Percentiles rank a stretch among this genome's conserved stretches.
Conservation (phyloP, 108 stramenopile genomes). For the Stephanodiscus triporus region DNA sequence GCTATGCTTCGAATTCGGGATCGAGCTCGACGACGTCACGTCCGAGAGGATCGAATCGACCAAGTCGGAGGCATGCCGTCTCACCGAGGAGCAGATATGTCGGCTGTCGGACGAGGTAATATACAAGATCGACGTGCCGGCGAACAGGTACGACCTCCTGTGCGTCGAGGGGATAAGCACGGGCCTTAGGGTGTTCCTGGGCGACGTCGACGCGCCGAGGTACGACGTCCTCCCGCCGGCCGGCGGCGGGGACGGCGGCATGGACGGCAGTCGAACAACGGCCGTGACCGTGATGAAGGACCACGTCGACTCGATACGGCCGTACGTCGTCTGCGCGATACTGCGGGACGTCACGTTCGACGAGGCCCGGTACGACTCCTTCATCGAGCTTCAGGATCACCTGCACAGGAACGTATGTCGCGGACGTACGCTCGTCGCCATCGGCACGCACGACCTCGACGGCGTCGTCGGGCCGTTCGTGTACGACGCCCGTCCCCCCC, state of each 20-base stretch:
- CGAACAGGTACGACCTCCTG: slow-evolving; percentile 99
- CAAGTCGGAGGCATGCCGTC: slow-evolving; percentile 69
- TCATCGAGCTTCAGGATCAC: slow-evolving; percentile 99
- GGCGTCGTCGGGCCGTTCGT: slow-evolving; percentile 88
- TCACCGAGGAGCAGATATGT: slow-evolving; percentile 61
- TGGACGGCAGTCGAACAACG: slow-evolving; percentile 20
- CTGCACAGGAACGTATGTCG: slow-evolving; percentile 99
- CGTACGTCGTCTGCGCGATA: slow-evolving; percentile 97
- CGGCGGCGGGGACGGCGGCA: neutral
- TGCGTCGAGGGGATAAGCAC: slow-evolving; percentile 97
- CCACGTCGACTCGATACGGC: slow-evolving; percentile 89
- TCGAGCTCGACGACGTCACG: slow-evolving; percentile 98
- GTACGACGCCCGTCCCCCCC: slow-evolving; percentile 89
- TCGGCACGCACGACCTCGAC: slow-evolving; percentile 99
- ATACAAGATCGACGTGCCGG: slow-evolving; percentile 99
- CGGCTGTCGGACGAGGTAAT: slow-evolving; percentile 68
- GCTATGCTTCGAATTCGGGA: slow-evolving; percentile 99
- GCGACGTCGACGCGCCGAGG: slow-evolving; percentile 79
- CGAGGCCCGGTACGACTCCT: slow-evolving; percentile 89
- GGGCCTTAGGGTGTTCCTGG: slow-evolving; percentile 92
- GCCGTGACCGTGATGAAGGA: slow-evolving; percentile 84
- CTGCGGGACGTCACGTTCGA: slow-evolving; percentile 92
- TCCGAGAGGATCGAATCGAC: slow-evolving; percentile 90
- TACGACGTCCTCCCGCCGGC: slow-evolving; percentile 49
- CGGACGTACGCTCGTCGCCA: slow-evolving; percentile 95